These are phyloP conservation scores for Colletotrichum paranaense DNA, from an alignment of 2,329 filamentous ascomycete species.

Conservation along the genomic window DNA sequence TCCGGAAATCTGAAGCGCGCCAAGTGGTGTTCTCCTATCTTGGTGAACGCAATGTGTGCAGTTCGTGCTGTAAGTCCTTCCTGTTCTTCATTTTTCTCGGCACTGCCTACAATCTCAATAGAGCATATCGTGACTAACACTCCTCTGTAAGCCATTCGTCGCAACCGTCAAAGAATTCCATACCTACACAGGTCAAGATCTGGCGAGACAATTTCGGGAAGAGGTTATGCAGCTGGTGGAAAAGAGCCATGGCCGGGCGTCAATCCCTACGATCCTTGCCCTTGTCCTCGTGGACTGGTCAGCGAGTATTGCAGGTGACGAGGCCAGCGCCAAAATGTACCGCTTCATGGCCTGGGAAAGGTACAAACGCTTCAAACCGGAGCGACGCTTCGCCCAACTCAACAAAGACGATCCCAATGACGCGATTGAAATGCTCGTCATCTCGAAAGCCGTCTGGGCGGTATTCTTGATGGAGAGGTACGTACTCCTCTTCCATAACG, in stretches of 20 bases:
- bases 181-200: conserved; percentile 24
- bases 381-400: conserved; percentile 16
- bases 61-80: conserved; percentile 41
- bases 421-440: conserved; percentile 1
- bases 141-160: conserved; percentile 21
- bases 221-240: conserved; percentile 31
- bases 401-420: conserved; percentile 4
- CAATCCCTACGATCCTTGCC: conserved; percentile 24
- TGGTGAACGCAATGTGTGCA: conserved; percentile 47
- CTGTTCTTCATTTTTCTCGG: neutral
- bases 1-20: conserved; percentile 30
- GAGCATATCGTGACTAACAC: neutral
- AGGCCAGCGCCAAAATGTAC: conserved; percentile 28
- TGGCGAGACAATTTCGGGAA: conserved; percentile 10
- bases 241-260: conserved; percentile 28
- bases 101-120: neutral
- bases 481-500: neutral
- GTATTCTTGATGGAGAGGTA: conserved; percentile 32
- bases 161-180: conserved; percentile 26
- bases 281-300: conserved; percentile 25
- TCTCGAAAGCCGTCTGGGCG: conserved; percentile 26
- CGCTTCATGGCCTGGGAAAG: conserved; percentile 33
- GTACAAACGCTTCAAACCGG: conserved; percentile 27
- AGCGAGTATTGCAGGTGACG: conserved; percentile 26
- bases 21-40: conserved; percentile 44